Percentiles rank a stretch among this genome's conserved stretches.
phyloP scores from a whole-genome alignment of 2,329 filamentous ascomycete genomes.

The Aspergillus sp. region DNA sequence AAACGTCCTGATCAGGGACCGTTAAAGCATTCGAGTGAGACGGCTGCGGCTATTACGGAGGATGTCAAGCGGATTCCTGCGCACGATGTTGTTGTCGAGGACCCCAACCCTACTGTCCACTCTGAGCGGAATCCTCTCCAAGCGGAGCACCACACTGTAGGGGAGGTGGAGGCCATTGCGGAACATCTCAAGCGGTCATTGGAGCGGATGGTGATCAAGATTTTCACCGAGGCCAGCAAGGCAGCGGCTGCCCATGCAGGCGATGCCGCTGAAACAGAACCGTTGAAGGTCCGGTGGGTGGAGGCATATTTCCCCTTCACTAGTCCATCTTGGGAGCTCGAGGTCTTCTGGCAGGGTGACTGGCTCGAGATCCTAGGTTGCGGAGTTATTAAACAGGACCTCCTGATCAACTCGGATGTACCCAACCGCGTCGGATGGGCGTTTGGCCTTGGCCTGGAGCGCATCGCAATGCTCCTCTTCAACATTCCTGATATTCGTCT shows the following conservation, averaged over 20 bases:
- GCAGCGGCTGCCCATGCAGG: slow-evolving; percentile 52
- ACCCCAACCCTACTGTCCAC: slow-evolving; percentile 73
- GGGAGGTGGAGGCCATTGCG: slow-evolving; percentile 74
- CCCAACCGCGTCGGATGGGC: slow-evolving; percentile 81
- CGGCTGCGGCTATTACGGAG: slow-evolving; percentile 56
- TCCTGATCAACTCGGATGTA: slow-evolving; percentile 70
- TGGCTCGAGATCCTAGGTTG: slow-evolving; percentile 97
- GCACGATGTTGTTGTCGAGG: slow-evolving; percentile 71
- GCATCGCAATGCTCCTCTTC: slow-evolving; percentile 96
- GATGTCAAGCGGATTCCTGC: slow-evolving; percentile 66
- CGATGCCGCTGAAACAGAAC: slow-evolving; percentile 51
- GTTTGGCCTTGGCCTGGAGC: slow-evolving; percentile 87
- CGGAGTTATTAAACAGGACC: slow-evolving; percentile 76
- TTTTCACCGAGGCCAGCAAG: slow-evolving; percentile 71
- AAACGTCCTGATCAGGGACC: slow-evolving; percentile 49
- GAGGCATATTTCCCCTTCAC: slow-evolving; percentile 98
- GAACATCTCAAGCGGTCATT: slow-evolving; percentile 82
- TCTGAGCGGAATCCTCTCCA: slow-evolving; percentile 78
- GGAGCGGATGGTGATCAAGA: slow-evolving; percentile 81
- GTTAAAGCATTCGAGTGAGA: slow-evolving; percentile 32
- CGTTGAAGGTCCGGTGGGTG: slow-evolving; percentile 83
- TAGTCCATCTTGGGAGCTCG: slow-evolving; percentile 88
- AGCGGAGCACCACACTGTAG: slow-evolving; percentile 58
- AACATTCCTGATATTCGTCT: slow-evolving; percentile 92
- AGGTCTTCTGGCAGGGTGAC: slow-evolving; percentile 87